Evolutionary conservation across 2,329 filamentous ascomycete species (phyloP), one percentile per base, ranked within the genome.

Genomic region (Ophiostoma angusticollis): DNA sequence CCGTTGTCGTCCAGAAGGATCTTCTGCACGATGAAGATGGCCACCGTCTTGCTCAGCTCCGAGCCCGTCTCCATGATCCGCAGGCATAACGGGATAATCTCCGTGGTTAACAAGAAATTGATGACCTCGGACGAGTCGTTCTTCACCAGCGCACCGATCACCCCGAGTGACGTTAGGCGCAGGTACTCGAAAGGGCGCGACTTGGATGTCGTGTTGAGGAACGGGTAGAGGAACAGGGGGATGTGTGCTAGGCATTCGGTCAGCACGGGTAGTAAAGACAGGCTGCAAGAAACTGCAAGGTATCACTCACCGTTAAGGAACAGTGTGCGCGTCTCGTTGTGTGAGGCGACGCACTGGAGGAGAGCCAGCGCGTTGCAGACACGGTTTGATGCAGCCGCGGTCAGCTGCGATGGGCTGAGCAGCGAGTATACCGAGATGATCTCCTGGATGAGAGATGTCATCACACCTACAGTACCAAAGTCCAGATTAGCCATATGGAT

Each of bases 1-100:
- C 91, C 91, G 52, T 93, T 89, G 53, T 98, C 91, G 55, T 98
- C 91, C 3, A 98, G 74, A 37, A 98, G 65, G 19, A 98, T 98
- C 70, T 98, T 98, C 62, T 98, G 91, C 14, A 98, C 91, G 52
- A 98, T 98, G 66, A 98, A 98, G 53, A 98, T 98, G 42, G 91
- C 91, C 12, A 98, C 91, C 1, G 91, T 98, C 68, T 98, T 98
- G 68, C 86, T 95, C 44, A 98, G 72, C 62, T 98, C 91, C 1
- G 87, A 95, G 35, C 91, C 91, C 0, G 91, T 98, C 66, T 98
- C 91, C 91, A 98, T 98, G 55, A 98, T 98, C 45, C 91, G 80
- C 31, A 98, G 78, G 59, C 91, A 98, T 11, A 98, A 74, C 9
- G 91, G 91, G 42, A 98, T 98, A 50, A 98, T 98, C 63, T 98